phyloP scores from a whole-genome alignment of 352 stramenopile species.

The Elongisporangium prolatum region DNA sequence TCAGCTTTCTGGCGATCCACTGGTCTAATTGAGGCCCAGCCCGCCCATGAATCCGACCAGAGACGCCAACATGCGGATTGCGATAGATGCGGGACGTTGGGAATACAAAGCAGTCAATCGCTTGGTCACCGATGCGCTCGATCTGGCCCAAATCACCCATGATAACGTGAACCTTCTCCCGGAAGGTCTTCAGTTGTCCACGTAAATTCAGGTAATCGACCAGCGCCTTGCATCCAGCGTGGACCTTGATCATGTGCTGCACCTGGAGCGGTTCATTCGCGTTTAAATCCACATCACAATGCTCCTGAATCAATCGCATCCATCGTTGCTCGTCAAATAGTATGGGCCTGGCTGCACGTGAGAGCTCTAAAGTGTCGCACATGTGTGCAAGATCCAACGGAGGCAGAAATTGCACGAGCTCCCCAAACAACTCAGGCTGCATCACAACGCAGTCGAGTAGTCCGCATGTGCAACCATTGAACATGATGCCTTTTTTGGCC shows the following conservation, averaged over 20 bases:
- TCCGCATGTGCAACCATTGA: background rate
- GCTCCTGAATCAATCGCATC: conserved; percentile 14
- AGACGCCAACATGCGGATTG: conserved; percentile 39
- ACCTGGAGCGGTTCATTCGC: background rate
- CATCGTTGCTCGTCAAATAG: conserved; percentile 13
- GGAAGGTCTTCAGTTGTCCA: conserved; percentile 34
- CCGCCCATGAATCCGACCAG: conserved; percentile 40
- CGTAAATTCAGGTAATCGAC: conserved; percentile 37
- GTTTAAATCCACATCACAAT: conserved; percentile 10
- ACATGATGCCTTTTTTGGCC: background rate
- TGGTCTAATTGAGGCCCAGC: conserved; percentile 26
- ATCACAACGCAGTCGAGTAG: conserved; percentile 3
- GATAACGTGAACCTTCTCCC: conserved; percentile 25
- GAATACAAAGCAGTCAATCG: conserved; percentile 61
- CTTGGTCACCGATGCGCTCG: conserved; percentile 11
- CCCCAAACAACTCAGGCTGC: conserved; percentile 15
- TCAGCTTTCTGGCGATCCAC: conserved; percentile 6
- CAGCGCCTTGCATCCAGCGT: conserved; percentile 16
- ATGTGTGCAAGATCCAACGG: conserved; percentile 5
- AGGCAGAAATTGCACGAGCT: conserved; percentile 16
- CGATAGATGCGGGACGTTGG: conserved; percentile 33
- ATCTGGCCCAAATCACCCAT: conserved; percentile 42
- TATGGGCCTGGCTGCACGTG: background rate
- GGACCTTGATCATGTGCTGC: conserved; percentile 10
- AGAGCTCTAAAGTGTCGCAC: conserved; percentile 11